Evolutionary conservation across 2,329 filamentous ascomycete genomes (phyloP), one percentile per base, ranked within the genome.

Genomic region (Coniosporium uncinatum): DNA sequence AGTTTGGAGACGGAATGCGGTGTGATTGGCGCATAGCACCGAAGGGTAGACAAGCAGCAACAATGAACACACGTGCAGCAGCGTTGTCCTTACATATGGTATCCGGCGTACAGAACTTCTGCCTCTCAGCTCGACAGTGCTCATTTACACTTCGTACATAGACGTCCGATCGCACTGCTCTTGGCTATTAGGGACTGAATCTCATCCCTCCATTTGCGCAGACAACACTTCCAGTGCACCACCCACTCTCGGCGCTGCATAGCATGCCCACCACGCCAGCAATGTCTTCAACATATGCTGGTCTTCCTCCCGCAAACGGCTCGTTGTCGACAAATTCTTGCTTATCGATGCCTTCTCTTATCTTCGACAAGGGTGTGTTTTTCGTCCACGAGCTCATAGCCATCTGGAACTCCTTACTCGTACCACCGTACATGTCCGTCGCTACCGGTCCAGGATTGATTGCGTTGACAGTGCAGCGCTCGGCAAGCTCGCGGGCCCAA

Each of bases 201-300:
- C 70, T 73, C 78, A 88, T 81, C 5, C 87, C 87, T 2, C 87
- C 87, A 56, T 91, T 91, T 5, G 85, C 85, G 64, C 82, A 86
- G 4, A 93, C 76, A 19, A 89, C 83, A 59, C 83, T 84, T 2
- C 87, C 87, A 0, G 86, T 93, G 54, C 79, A 83, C 85, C 85
- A 91, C 5, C 70, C 75, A n/a, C 77, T 75, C 57, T 91, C 87
- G 5, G 72, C 69, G 4, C 76, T 75, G 56, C 84, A 88, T 18
- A 90, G 63, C 83, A 90, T 88, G 3, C 76, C 84, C 16, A 89
- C 81, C 4, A 88, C 75, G 1, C 85, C 86, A 0, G 84, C 86
- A 59, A 91, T 72, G 66, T 91, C 86, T 38, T 71, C 66, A 22
- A 79, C 75, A 56, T 85, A 86, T 3, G 74, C 85, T 4, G 70